Evolutionary conservation across 208 protist species (phyloP).

Genomic region (Ichthyophonus hoferi): DNA sequence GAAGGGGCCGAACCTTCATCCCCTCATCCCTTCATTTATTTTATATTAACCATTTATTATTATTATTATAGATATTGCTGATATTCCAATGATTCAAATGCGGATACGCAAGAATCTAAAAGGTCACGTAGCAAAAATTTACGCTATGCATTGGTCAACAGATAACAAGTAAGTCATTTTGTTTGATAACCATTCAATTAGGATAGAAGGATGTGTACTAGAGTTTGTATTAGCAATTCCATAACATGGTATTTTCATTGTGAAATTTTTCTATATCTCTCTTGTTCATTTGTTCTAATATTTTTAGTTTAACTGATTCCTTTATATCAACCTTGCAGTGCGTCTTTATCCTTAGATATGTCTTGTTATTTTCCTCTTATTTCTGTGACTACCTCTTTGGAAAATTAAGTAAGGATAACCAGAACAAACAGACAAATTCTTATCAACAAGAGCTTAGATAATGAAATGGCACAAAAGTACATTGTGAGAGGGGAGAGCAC

Average conservation of each 20-base stretch:
- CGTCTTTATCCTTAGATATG: too few species aligned
- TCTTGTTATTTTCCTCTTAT: too few species aligned
- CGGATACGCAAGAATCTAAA: conserved; percentile 49
- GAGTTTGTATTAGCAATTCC: not conserved
- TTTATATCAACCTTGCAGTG: conserved; percentile 5
- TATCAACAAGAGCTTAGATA: too few species aligned
- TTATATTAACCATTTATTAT: not conserved
- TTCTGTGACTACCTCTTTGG: too few species aligned
- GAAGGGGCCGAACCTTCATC: not conserved
- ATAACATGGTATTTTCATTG: not conserved
- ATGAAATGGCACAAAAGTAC: too few species aligned
- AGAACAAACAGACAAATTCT: too few species aligned
- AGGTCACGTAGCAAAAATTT: conserved; percentile 73
- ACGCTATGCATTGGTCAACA: conserved; percentile 67
- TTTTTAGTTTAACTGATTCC: not conserved
- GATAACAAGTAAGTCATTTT: conserved; percentile 46
- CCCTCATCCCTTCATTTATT: not conserved
- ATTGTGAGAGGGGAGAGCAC: not conserved
- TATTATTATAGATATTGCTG: conserved; percentile 44
- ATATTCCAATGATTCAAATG: conserved; percentile 38
- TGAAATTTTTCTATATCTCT: not conserved
- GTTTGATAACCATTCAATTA: too few species aligned
- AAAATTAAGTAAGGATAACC: too few species aligned
- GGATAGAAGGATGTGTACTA: not conserved
- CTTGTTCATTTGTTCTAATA: not conserved